These are phyloP conservation scores for Yarrowia sp. DNA, from an alignment of 805 yeast species.

Conservation along the genomic window DNA sequence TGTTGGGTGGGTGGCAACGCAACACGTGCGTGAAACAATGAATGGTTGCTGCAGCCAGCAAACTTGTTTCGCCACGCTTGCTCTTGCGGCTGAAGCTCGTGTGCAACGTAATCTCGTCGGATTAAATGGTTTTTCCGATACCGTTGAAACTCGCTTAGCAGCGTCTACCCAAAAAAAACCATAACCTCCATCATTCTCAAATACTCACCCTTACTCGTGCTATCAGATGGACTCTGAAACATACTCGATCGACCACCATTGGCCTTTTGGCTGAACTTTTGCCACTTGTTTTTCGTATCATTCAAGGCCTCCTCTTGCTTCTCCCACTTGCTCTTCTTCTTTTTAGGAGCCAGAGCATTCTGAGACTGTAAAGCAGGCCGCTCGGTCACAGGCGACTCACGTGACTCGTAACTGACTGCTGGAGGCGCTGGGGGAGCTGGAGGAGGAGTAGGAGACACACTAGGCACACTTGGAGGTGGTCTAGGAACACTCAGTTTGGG, in stretches of 20 bases:
- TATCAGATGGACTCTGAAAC: constrained; percentile 14
- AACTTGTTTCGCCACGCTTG: too few relatives aligned
- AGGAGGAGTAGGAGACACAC: background rate
- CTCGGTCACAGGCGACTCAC: background rate
- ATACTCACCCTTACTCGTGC: constrained; percentile 10
- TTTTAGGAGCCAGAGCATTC: constrained; percentile 8
- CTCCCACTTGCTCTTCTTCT: constrained; percentile 22
- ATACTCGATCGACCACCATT: constrained; percentile 4
- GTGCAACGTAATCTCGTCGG: constrained; percentile 6
- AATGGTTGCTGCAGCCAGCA: background rate
- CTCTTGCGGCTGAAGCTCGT: constrained; percentile 2
- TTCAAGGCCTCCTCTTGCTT: constrained; percentile 23
- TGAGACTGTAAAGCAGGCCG: constrained; percentile 9
- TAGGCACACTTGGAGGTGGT: background rate
- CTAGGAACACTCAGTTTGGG: background rate
- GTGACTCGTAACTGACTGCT: background rate
- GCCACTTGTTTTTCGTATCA: constrained; percentile 17
- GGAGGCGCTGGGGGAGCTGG: background rate
- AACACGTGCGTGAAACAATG: background rate
- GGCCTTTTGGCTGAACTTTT: constrained; percentile 19
- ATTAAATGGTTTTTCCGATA: background rate
- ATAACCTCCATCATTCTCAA: background rate
- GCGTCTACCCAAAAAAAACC: background rate
- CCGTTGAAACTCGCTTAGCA: background rate
- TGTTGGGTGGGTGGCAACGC: constrained; percentile 11